These are phyloP conservation scores for Eragrostis curvula DNA, from an alignment of 176 grass and related monocot genomes.

Conservation along the genomic window DNA sequence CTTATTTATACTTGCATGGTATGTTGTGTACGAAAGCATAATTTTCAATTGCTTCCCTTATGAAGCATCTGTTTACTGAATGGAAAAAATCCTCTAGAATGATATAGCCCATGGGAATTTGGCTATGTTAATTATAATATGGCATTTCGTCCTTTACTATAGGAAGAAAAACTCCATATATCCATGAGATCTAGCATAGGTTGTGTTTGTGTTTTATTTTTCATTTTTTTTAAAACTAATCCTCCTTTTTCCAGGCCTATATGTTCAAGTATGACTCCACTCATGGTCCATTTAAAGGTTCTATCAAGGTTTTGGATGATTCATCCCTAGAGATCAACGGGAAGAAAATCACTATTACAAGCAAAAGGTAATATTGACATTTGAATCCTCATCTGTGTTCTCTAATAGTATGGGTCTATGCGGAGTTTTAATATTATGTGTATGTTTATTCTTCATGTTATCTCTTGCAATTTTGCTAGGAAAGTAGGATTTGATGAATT, in stretches of 20 bases:
- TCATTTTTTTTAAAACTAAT: not conserved
- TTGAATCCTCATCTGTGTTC: conserved; percentile 4
- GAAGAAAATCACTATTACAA: conserved; percentile 83
- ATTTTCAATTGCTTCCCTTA: not conserved
- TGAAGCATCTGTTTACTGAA: too few relatives aligned
- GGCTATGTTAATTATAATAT: too few relatives aligned
- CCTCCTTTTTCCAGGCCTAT: conserved; percentile 67
- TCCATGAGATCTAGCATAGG: not conserved
- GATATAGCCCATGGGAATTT: not conserved
- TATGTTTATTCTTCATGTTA: not conserved
- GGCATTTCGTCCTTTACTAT: not conserved
- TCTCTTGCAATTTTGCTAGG: conserved; percentile 15
- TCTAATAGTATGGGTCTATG: conserved; percentile 7
- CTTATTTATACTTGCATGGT: not conserved
- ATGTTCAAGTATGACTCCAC: conserved; percentile 99
- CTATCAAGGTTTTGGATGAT: conserved; percentile 74
- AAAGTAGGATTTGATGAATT: not conserved
- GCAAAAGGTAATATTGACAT: conserved; percentile 70
- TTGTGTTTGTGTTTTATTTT: conserved; percentile 5
- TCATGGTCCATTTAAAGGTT: conserved; percentile 84
- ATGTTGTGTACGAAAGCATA: not conserved
- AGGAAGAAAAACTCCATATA: conserved; percentile 1
- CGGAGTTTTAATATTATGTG: not conserved
- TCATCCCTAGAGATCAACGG: conserved; percentile 93
- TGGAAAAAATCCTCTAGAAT: too few relatives aligned